Conservation (phyloP, 1,284 basidiomycete species). For the Cryptococcus sp. region DNA sequence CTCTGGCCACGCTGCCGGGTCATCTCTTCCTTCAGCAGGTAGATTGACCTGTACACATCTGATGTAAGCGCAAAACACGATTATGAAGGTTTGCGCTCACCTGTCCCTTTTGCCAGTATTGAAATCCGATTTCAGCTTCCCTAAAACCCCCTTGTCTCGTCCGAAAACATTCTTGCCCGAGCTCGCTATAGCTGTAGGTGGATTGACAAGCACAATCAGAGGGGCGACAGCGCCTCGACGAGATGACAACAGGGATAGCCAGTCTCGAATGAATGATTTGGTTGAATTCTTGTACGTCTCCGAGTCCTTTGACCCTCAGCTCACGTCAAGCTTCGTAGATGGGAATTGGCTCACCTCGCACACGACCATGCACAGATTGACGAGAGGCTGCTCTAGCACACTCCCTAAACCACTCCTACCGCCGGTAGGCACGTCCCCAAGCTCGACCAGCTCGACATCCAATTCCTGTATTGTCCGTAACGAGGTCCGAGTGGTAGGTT, state of each 20-base stretch:
- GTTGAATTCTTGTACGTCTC: slow-evolving; percentile 74
- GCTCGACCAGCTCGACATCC: slow-evolving; percentile 65
- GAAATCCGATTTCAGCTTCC: slow-evolving; percentile 90
- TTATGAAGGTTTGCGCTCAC: slow-evolving; percentile 49
- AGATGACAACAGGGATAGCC: slow-evolving; percentile 67
- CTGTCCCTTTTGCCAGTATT: slow-evolving; percentile 83
- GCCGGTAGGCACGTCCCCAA: slow-evolving; percentile 56
- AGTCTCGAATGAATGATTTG: slow-evolving; percentile 84
- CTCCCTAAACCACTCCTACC: slow-evolving; percentile 56
- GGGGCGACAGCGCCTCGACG: slow-evolving; percentile 75
- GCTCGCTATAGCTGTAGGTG: slow-evolving; percentile 18
- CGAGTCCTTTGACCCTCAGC: slow-evolving; percentile 58
- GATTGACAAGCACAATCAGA: slow-evolving; percentile 76
- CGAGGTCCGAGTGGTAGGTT: slow-evolving; percentile 61
- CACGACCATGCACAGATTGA: slow-evolving; percentile 77
- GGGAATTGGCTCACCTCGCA: slow-evolving; percentile 63
- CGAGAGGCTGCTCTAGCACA: slow-evolving; percentile 75
- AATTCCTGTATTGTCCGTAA: slow-evolving; percentile 82
- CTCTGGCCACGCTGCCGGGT: slow-evolving; percentile 83
- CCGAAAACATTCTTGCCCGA: slow-evolving; percentile 52
- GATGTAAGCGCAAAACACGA: slow-evolving; percentile 14
- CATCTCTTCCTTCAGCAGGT: slow-evolving; percentile 43
- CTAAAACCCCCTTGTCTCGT: slow-evolving; percentile 59
- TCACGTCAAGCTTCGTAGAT: neutral
- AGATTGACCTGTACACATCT: slow-evolving; percentile 71